Conservation (phyloP, 2,329 filamentous ascomycete species). For the Alternaria gansuensis region DNA sequence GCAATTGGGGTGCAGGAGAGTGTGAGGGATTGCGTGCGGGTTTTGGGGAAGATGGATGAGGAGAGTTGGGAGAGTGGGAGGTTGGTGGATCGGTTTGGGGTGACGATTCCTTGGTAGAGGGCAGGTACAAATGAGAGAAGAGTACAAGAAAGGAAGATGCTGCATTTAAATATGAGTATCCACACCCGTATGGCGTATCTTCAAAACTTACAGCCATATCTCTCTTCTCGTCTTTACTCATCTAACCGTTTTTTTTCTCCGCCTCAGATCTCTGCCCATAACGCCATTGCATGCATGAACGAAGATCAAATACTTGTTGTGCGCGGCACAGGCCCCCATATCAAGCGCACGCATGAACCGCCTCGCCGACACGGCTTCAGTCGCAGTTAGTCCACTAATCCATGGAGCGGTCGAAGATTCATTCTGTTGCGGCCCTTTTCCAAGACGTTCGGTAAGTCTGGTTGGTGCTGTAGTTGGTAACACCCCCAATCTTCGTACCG, state of each 20-base stretch:
- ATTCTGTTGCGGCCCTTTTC: neutral
- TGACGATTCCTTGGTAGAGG: slow-evolving; percentile 54
- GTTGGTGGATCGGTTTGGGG: slow-evolving; percentile 58
- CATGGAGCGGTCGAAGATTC: neutral
- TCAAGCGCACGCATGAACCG: neutral
- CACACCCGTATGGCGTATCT: neutral
- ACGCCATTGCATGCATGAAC: neutral
- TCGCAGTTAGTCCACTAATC: neutral
- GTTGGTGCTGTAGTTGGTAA: slow-evolving; percentile 1
- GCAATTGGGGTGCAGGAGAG: slow-evolving; percentile 56
- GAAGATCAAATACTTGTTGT: neutral
- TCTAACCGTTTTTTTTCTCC: neutral
- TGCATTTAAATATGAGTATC: neutral
- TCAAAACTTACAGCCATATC: neutral
- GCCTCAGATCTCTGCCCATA: neutral
- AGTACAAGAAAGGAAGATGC: neutral
- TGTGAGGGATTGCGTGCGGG: slow-evolving; percentile 49
- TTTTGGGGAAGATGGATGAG: slow-evolving; percentile 48
- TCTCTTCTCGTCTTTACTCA: neutral
- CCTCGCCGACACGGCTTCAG: neutral
- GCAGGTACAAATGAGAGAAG: neutral
- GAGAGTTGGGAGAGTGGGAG: slow-evolving; percentile 47
- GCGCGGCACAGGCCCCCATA: too few species aligned
- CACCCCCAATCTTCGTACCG: neutral
- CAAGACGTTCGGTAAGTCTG: neutral